These are phyloP conservation scores for Trichoderma cornu-damae DNA, from an alignment of 2,329 filamentous ascomycete species.

Conservation along the genomic window DNA sequence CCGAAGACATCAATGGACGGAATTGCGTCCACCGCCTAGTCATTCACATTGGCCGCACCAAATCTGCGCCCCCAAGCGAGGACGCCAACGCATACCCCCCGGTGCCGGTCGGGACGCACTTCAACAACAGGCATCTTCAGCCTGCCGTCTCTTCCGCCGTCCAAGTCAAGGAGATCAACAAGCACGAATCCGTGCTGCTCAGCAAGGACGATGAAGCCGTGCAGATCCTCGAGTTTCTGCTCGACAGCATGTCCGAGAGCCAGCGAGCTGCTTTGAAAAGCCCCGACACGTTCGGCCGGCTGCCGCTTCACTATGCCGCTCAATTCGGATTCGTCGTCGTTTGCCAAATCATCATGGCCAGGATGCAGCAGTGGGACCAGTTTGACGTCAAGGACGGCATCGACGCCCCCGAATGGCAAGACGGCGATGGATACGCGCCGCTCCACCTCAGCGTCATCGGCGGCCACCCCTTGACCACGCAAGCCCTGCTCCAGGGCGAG, in stretches of 20 bases:
- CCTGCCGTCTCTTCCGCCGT: constrained; percentile 66
- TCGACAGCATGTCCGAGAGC: constrained; percentile 62
- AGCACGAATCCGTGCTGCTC: constrained; percentile 63
- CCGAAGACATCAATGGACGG: constrained; percentile 87
- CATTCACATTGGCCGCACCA: constrained; percentile 82
- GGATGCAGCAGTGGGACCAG: constrained; percentile 83
- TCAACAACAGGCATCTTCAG: constrained; percentile 69
- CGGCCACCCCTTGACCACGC: constrained; percentile 81
- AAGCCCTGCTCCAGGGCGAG: constrained; percentile 73
- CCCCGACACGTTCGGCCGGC: constrained; percentile 72
- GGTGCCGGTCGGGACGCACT: constrained; percentile 45
- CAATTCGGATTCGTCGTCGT: constrained; percentile 93
- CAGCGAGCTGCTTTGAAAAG: constrained; percentile 65
- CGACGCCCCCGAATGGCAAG: constrained; percentile 84
- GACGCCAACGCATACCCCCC: constrained; percentile 48
- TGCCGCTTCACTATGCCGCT: constrained; percentile 87
- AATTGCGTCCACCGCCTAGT: constrained; percentile 92
- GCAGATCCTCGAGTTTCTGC: constrained; percentile 55
- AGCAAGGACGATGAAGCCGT: constrained; percentile 70
- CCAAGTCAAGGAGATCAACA: constrained; percentile 54
- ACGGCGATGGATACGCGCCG: constrained; percentile 84
- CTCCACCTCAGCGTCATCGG: constrained; percentile 89
- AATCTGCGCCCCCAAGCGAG: constrained; percentile 44
- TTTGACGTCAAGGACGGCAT: constrained; percentile 83
- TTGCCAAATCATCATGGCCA: constrained; percentile 78